Conservation (phyloP, 345 rosid species). For the Dipteronia dyeriana region DNA sequence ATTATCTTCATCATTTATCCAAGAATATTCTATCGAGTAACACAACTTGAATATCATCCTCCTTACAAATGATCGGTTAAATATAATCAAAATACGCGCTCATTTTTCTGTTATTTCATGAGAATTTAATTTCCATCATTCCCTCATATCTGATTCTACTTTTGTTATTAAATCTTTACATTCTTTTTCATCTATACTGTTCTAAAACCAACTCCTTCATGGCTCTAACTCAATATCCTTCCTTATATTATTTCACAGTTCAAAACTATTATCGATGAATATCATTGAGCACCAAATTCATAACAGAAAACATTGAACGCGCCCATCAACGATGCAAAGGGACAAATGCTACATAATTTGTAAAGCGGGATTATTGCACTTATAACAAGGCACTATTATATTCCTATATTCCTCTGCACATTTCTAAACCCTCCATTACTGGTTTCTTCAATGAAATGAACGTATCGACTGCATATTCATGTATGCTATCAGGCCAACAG, state of each 20-base stretch:
- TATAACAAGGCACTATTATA: too few relatives aligned
- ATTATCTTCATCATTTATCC: neutral
- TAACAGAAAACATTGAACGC: neutral
- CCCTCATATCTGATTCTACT: neutral
- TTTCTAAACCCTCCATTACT: neutral
- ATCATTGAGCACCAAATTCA: neutral
- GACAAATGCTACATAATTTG: neutral
- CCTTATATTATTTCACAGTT: neutral
- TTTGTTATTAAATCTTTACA: neutral
- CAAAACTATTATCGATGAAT: neutral
- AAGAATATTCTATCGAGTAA: neutral
- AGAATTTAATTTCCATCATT: neutral
- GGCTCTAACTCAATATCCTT: neutral
- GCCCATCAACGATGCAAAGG: neutral
- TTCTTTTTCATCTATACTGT: neutral
- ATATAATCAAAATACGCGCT: neutral
- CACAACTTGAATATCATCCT: neutral
- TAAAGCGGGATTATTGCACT: neutral
- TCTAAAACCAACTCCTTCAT: neutral
- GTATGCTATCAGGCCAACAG: neutral
- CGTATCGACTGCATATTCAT: neutral
- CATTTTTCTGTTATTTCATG: neutral
- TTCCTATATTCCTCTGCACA: neutral
- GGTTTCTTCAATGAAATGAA: neutral
- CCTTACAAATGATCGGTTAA: neutral